A percentile compares a stretch with the other conserved stretches of the same genome.
Conservation (phyloP, 1,139 yeast genomes). For the Nadsonia starkeyi-henricii region DNA sequence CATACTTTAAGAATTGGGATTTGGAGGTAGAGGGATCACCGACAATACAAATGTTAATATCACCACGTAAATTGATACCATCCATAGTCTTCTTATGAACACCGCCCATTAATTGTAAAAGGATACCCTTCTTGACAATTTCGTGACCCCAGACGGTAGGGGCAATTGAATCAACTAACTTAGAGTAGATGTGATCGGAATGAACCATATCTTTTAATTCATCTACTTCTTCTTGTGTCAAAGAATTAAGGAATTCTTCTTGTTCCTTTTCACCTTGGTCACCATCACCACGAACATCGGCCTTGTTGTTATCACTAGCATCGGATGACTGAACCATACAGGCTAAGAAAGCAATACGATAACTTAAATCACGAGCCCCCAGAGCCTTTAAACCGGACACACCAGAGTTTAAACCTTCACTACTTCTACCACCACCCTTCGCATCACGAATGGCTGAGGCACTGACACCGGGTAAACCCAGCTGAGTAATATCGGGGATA, state of each 20-base stretch:
- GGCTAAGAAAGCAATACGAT: slow-evolving; percentile 81
- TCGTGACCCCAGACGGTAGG: slow-evolving; percentile 98
- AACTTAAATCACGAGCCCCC: slow-evolving; percentile 91
- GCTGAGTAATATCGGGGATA: slow-evolving; percentile 86
- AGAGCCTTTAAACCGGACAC: slow-evolving; percentile 72
- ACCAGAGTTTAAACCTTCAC: slow-evolving; percentile 71
- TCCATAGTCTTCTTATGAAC: slow-evolving; percentile 91
- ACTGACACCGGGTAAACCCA: slow-evolving; percentile 94
- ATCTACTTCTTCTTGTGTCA: slow-evolving; percentile 70
- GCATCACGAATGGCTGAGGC: slow-evolving; percentile 69
- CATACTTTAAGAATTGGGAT: slow-evolving; percentile 90
- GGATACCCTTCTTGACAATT: slow-evolving; percentile 79
- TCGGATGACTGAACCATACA: slow-evolving; percentile 52
- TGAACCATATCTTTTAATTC: slow-evolving; percentile 87
- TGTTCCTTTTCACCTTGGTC: slow-evolving; percentile 42
- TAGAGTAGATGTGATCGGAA: slow-evolving; percentile 73
- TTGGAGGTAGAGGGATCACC: slow-evolving; percentile 98
- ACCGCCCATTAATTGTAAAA: slow-evolving; percentile 85
- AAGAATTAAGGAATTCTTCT: slow-evolving; percentile 62
- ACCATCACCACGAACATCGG: slow-evolving; percentile 27
- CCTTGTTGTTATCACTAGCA: slow-evolving; percentile 19
- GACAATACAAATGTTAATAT: slow-evolving; percentile 88
- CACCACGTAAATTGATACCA: slow-evolving; percentile 93
- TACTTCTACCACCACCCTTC: slow-evolving; percentile 40
- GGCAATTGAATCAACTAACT: slow-evolving; percentile 78